These are phyloP conservation scores for Candida sanyaensis DNA, from an alignment of 1,139 yeast species.

Conservation along the genomic window DNA sequence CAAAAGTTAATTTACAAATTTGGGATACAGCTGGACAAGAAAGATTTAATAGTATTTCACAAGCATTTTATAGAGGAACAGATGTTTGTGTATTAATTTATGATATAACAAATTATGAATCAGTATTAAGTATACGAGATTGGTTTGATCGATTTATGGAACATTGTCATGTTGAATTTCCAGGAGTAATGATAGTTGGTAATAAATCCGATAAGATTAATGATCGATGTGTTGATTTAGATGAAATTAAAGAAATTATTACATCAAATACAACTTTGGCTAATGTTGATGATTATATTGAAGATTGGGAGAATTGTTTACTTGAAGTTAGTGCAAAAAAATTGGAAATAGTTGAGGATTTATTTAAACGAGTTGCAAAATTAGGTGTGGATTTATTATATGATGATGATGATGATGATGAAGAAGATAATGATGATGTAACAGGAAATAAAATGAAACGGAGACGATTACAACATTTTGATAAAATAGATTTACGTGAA, in stretches of 20 bases:
- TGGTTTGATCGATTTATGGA: conserved; percentile 56
- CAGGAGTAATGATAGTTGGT: conserved; percentile 57
- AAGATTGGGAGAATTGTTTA: conserved; percentile 45
- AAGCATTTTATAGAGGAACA: conserved; percentile 62
- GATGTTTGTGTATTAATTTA: conserved; percentile 60
- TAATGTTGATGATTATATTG: conserved; percentile 34
- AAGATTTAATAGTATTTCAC: conserved; percentile 58
- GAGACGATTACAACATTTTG: conserved; percentile 36
- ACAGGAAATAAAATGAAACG: conserved; percentile 8
- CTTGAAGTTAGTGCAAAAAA: conserved; percentile 47
- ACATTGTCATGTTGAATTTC: conserved; percentile 51
- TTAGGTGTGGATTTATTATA: conserved; percentile 32
- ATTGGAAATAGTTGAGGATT: conserved; percentile 34
- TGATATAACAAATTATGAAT: conserved; percentile 57
- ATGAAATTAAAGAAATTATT: conserved; percentile 44
- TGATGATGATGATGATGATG: conserved; percentile 16
- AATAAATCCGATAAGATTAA: conserved; percentile 49
- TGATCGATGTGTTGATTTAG: conserved; percentile 42
- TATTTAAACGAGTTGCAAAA: conserved; percentile 47
- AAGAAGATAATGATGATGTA: conserved; percentile 3
- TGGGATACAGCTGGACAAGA: conserved; percentile 77
- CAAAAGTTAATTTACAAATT: conserved; percentile 47
- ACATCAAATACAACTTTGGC: conserved; percentile 26
- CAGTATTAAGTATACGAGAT: conserved; percentile 49
- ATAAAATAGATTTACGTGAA: conserved; percentile 35